phyloP scores from a whole-genome alignment of 148 eudicot species.

The Vaccinium myrtillus region DNA sequence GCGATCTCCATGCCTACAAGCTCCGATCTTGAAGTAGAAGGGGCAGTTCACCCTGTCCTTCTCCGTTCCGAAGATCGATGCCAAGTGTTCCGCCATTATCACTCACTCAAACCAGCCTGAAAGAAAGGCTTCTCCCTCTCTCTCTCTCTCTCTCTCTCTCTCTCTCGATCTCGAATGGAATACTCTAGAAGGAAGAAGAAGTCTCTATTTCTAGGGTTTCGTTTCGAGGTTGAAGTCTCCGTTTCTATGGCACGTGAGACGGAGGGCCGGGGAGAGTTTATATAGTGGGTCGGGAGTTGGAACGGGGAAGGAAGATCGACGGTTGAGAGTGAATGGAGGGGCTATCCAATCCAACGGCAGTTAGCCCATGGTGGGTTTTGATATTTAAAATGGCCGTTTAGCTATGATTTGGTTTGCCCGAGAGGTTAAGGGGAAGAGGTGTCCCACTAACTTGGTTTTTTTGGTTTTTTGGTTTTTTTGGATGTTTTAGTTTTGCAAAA shows the following conservation, averaged over 20 bases:
- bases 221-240: neutral
- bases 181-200: neutral
- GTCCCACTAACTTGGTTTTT: no score
- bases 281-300: neutral
- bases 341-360: neutral
- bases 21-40: conserved; percentile 34
- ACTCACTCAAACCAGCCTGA: neutral
- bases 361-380: neutral
- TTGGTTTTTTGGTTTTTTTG: no score
- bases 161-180: neutral
- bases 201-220: neutral
- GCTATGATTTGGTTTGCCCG: conserved; percentile 71
- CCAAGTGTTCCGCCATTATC: conserved; percentile 30
- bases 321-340: neutral
- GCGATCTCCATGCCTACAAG: conserved; percentile 28
- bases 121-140: neutral
- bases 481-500: no score
- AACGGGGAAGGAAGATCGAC: neutral
- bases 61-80: conserved; percentile 31
- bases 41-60: conserved; percentile 35
- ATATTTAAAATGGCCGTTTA: no score
- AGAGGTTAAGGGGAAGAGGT: conserved; percentile 94
- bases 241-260: neutral
- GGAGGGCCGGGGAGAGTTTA: neutral
- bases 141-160: neutral